Evolutionary conservation across 257 asterid genomes (phyloP).

Genomic region (Solanum chiquidenum): DNA sequence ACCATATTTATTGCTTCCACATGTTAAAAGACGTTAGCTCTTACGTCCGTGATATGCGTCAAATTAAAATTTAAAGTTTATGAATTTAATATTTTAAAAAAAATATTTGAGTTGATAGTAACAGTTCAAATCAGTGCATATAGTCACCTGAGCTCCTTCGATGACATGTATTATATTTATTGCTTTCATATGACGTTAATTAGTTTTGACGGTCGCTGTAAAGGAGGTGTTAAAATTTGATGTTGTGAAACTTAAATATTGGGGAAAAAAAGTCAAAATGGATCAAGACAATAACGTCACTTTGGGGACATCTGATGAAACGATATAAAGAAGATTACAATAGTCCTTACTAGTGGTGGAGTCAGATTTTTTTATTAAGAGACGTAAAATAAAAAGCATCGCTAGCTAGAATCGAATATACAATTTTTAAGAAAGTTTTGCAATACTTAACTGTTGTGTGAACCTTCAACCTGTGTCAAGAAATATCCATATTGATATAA

Average conservation of each 20-base stretch:
- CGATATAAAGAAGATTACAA: too few relatives aligned
- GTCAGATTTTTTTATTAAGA: too few relatives aligned
- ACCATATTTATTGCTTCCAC: neutral
- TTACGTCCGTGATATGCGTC: accelerated
- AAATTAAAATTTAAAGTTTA: neutral
- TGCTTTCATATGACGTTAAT: neutral
- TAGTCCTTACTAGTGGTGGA: neutral
- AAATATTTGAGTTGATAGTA: neutral
- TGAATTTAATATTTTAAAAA: neutral
- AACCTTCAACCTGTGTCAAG: too few relatives aligned
- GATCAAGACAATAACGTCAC: neutral
- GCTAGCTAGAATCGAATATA: accelerated
- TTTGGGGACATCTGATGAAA: too few relatives aligned
- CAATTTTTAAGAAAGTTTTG: too few relatives aligned
- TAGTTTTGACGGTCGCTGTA: accelerated
- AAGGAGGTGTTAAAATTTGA: neutral
- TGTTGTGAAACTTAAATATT: neutral
- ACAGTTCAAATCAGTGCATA: neutral
- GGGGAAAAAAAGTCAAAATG: neutral
- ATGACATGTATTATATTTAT: neutral
- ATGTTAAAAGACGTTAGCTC: neutral
- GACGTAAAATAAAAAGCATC: accelerated
- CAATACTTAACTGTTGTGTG: too few relatives aligned
- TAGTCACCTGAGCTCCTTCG: neutral
- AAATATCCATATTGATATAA: too few relatives aligned